Conservation (phyloP, 73 alveolate genomes). For the Breviolum minutum region DNA sequence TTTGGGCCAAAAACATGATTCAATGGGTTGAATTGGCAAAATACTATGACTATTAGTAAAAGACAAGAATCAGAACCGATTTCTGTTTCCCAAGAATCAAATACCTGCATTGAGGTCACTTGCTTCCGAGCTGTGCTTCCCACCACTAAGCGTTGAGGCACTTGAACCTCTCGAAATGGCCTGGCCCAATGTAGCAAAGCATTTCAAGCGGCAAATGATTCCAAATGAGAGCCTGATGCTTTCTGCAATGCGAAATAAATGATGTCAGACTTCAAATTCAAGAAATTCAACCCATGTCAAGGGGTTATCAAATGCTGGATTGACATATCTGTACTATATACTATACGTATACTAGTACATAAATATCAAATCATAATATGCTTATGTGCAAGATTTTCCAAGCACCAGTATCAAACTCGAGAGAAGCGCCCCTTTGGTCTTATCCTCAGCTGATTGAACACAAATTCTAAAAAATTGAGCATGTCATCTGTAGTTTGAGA, state of each 20-base stretch:
- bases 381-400: neutral
- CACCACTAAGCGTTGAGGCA: slow-evolving; percentile 63
- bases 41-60: neutral
- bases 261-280: neutral
- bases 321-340: too few relatives aligned
- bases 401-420: neutral
- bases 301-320: too few relatives aligned
- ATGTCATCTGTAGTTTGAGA: too few relatives aligned
- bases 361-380: too few relatives aligned
- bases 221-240: too few relatives aligned
- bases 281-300: too few relatives aligned
- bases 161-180: slow-evolving; percentile 61
- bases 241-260: neutral
- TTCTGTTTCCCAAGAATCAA: neutral
- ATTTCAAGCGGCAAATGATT: too few relatives aligned
- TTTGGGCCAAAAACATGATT: too few relatives aligned
- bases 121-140: neutral
- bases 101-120: neutral
- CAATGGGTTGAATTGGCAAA: neutral
- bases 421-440: slow-evolving; percentile 50
- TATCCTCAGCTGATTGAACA: neutral
- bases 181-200: slow-evolving; percentile 3
- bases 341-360: too few relatives aligned
- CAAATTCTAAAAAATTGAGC: too few relatives aligned
- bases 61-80: neutral